Conservation (phyloP, 768 basidiomycete genomes). For the Lactifluus piperatus region DNA sequence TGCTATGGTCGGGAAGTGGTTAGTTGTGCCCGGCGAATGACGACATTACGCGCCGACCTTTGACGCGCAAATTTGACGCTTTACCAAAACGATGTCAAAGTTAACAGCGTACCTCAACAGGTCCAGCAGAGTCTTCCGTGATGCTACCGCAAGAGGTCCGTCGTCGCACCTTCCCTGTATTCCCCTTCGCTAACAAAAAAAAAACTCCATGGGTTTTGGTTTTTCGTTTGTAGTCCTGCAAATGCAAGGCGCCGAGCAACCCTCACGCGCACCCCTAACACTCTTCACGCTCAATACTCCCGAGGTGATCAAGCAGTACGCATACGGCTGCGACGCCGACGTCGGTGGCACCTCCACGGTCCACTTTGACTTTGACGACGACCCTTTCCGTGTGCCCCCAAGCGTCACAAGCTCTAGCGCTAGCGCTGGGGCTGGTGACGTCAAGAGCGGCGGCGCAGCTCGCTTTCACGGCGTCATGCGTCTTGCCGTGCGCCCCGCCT, state of each 20-base stretch:
- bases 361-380: slow-evolving; percentile 58
- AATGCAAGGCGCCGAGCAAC: slow-evolving; percentile 69
- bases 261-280: too few species aligned
- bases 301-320: slow-evolving; percentile 53
- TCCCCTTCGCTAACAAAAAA: background rate
- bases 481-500: slow-evolving; percentile 55
- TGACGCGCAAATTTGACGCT: too few species aligned
- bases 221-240: slow-evolving; percentile 36
- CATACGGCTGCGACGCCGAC: slow-evolving; percentile 80
- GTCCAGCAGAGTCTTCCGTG: slow-evolving; percentile 32
- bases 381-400: slow-evolving; percentile 35
- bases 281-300: slow-evolving; percentile 57
- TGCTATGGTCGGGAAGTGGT: too few species aligned
- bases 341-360: slow-evolving; percentile 78
- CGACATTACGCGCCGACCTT: too few species aligned
- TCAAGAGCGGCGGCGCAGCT: slow-evolving; percentile 36
- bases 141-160: slow-evolving; percentile 27
- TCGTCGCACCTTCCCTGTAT: too few species aligned
- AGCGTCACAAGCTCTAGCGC: slow-evolving; percentile 15
- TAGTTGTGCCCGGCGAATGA: too few species aligned
- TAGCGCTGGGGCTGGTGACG: too few species aligned
- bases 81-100: slow-evolving; percentile 20
- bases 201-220: too few species aligned
- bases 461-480: slow-evolving; percentile 79
- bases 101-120: slow-evolving; percentile 30